Evolutionary conservation across 2,329 filamentous ascomycete species (phyloP), one percentile per base, ranked within the genome.

Genomic region (Penicillium psychrosexuale): DNA sequence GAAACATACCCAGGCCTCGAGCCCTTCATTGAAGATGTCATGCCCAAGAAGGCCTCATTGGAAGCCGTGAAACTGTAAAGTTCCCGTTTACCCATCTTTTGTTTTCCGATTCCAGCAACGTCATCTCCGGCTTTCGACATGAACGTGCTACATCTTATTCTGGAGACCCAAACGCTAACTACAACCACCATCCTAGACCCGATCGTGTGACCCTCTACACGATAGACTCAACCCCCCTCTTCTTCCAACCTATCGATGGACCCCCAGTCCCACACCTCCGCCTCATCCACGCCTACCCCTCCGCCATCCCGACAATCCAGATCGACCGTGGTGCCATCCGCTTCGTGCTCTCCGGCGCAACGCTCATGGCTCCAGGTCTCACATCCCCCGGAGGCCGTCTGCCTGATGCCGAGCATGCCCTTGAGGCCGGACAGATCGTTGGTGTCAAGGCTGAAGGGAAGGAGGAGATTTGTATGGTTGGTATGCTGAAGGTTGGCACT

Each of bases 281-380:
- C 45, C 85, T 97, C 66, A 85, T 99, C 36, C 94, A 99, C 80
- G 84, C 88, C 65, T 97, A 93, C 78, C 94, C 94, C 9, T 79
- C 85, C 63, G 88, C 85, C 56, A 93, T 99, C 72, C 87, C 89
- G 17, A 88, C 84, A 49, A 81, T 99, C 55, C 88, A 92, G 56
- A 96, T 97, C 73, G 94, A 99, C 75, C 85, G 94, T 47, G 94
- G 94, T 59, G 94, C 94, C 5, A 97, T 99, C 69, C 90, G 94
- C 58, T 99, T 99, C 77, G 93, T 99, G 27, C 84, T 99, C 1
- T 90, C 86, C 1, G 94, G 94, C 42, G 94, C 94, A 0, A 91
- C 93, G 13, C 86, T 99, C 60, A 99, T 99, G 94, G 93, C 91
- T 1, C 94, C 94, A 0, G 94, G 94, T 0, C 75, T 99, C 65